phyloP scores from a whole-genome alignment of 495 filamentous ascomycete species.

The Annulohypoxylon stygium region DNA sequence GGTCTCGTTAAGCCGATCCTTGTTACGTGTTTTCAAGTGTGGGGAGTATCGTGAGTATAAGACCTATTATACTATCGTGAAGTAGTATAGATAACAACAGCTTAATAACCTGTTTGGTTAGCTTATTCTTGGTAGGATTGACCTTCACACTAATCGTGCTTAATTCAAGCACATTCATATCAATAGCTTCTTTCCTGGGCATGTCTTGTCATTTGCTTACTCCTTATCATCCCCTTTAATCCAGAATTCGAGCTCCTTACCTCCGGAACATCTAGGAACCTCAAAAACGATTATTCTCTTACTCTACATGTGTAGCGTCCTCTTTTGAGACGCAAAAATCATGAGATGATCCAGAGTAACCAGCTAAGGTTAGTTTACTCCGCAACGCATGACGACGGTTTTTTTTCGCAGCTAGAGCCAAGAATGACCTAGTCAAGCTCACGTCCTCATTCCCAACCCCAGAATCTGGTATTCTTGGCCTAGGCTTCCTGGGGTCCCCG shows the following conservation, averaged over 20 bases:
- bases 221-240: not conserved
- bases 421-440: constrained; percentile 37
- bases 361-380: constrained; percentile 40
- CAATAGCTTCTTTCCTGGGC: not conserved
- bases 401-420: constrained; percentile 39
- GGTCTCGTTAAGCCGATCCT: constrained; percentile 25
- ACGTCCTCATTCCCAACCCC: constrained; percentile 39
- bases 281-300: constrained; percentile 9
- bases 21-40: constrained; percentile 18
- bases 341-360: constrained; percentile 31
- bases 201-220: not conserved
- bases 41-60: constrained; percentile 12
- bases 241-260: not conserved
- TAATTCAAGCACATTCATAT: not conserved
- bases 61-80: not conserved
- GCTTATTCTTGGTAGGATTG: not conserved
- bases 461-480: constrained; percentile 22
- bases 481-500: constrained; percentile 41
- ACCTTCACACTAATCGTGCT: not conserved
- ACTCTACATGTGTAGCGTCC: not conserved
- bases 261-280: constrained; percentile 29
- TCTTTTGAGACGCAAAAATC: constrained; percentile 20
- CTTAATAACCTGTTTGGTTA: constrained; percentile 3
- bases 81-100: constrained; percentile 3
- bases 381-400: constrained; percentile 32